These are phyloP conservation scores for Cercospora sp. DNA, from an alignment of 2,329 filamentous ascomycete genomes.

Conservation along the genomic window DNA sequence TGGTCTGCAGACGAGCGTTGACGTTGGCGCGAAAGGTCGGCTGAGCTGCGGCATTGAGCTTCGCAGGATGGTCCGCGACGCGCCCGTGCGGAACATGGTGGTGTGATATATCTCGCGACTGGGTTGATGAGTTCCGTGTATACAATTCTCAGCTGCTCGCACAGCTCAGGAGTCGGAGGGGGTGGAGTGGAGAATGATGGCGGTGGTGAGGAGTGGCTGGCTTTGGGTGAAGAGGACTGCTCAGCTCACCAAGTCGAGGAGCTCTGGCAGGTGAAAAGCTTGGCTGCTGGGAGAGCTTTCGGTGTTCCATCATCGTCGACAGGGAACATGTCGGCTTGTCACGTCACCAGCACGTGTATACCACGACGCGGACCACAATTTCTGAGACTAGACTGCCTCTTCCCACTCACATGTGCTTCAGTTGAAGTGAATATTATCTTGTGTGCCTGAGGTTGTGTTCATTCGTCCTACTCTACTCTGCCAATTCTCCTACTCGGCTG, in stretches of 20 bases:
- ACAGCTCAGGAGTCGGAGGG: not conserved
- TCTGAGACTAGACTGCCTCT: not conserved
- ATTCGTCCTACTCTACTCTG: not conserved
- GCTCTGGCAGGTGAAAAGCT: not conserved
- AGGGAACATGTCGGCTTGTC: not conserved
- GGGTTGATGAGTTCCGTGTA: not conserved
- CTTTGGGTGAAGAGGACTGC: not conserved
- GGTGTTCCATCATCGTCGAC: not conserved
- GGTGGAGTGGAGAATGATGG: constrained; percentile 5
- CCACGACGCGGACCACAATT: not conserved
- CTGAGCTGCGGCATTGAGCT: constrained; percentile 35
- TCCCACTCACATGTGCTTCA: not conserved
- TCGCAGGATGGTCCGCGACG: constrained; percentile 45
- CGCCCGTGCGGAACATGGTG: constrained; percentile 49
- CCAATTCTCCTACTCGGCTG: not conserved
- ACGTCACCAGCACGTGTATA: constrained; percentile 3
- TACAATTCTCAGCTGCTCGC: not conserved
- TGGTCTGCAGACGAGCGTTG: constrained; percentile 38
- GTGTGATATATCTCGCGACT: not conserved
- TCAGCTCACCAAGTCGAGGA: not conserved
- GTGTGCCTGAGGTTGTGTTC: not conserved
- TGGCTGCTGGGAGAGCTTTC: not conserved
- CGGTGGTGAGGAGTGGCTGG: not conserved
- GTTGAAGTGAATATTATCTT: not conserved
- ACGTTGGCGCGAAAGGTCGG: constrained; percentile 27